These are phyloP conservation scores for Nakazawaea pomicola DNA, from an alignment of 805 yeast genomes.

Conservation along the genomic window DNA sequence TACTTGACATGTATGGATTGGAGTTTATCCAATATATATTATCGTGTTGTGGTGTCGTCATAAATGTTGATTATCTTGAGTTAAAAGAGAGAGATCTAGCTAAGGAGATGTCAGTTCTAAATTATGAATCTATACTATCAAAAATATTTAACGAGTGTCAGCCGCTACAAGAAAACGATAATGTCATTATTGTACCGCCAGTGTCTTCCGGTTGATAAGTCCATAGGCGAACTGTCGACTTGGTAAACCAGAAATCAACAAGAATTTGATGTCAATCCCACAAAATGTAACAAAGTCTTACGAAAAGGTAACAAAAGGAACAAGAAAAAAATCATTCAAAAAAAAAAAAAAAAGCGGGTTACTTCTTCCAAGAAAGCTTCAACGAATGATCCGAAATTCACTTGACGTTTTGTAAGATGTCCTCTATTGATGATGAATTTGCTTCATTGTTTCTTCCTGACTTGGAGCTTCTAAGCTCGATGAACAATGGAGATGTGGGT, in stretches of 20 bases:
- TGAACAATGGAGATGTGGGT: not conserved
- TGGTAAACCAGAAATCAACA: too few relatives aligned
- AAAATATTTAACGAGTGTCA: too few relatives aligned
- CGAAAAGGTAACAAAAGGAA: too few relatives aligned
- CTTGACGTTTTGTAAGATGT: too few relatives aligned
- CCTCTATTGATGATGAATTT: constrained; percentile 16
- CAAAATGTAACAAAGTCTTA: too few relatives aligned
- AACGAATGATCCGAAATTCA: too few relatives aligned
- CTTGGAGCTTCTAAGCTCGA: constrained; percentile 9
- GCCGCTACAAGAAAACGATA: constrained; percentile 16
- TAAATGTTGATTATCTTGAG: constrained; percentile 23
- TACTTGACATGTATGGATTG: constrained; percentile 13
- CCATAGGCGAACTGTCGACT: too few relatives aligned
- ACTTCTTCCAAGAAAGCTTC: too few relatives aligned
- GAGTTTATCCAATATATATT: constrained; percentile 20
- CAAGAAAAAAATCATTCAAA: too few relatives aligned
- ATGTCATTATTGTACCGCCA: constrained; percentile 26
- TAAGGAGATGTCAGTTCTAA: too few relatives aligned
- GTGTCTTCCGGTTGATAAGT: constrained; percentile 25
- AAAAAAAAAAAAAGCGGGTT: not conserved
- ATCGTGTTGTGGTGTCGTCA: constrained; percentile 22
- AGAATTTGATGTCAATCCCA: too few relatives aligned
- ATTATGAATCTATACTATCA: too few relatives aligned
- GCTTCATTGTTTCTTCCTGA: constrained; percentile 16
- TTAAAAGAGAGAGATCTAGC: constrained; percentile 14